Evolutionary conservation across 129 eudicot species (phyloP).

Genomic region (Helianthus tuberosus): DNA sequence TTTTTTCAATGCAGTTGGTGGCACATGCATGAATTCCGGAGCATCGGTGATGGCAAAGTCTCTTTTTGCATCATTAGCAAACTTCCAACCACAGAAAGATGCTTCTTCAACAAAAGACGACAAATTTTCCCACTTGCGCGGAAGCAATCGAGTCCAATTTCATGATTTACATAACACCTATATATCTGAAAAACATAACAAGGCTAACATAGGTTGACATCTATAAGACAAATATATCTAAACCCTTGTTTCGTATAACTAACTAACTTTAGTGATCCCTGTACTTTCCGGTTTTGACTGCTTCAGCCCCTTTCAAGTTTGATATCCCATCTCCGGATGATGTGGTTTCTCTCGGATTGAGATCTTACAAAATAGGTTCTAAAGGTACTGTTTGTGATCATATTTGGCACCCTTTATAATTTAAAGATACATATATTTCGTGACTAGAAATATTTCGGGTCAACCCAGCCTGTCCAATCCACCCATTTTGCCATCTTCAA

Average conservation of each 20-base stretch:
- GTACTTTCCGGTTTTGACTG: conserved; percentile 32
- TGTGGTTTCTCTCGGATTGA: conserved; percentile 66
- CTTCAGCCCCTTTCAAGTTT: conserved; percentile 92
- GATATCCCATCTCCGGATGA: conserved; percentile 94
- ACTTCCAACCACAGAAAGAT: conserved; percentile 49
- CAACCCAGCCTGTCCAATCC: too few relatives aligned
- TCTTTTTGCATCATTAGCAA: conserved; percentile 66
- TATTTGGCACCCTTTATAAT: not conserved
- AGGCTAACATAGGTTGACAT: conserved; percentile 69
- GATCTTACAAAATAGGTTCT: conserved; percentile 53
- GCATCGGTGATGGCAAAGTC: conserved; percentile 89
- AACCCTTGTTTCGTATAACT: conserved; percentile 18
- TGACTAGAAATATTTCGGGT: too few relatives aligned
- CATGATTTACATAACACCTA: conserved; percentile 50
- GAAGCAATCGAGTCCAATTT: conserved; percentile 53
- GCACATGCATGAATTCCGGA: conserved; percentile 69
- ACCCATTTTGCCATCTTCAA: too few relatives aligned
- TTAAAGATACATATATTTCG: too few relatives aligned
- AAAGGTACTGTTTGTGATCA: conserved; percentile 53
- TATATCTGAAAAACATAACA: conserved; percentile 55
- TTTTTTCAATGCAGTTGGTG: conserved; percentile 85
- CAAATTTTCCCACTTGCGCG: conserved; percentile 38
- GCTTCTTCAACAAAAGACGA: conserved; percentile 44
- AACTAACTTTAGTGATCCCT: conserved; percentile 27
- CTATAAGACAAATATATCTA: conserved; percentile 7